phyloP scores from a whole-genome alignment of 768 basidiomycete species.

The Trametes sanguinea region DNA sequence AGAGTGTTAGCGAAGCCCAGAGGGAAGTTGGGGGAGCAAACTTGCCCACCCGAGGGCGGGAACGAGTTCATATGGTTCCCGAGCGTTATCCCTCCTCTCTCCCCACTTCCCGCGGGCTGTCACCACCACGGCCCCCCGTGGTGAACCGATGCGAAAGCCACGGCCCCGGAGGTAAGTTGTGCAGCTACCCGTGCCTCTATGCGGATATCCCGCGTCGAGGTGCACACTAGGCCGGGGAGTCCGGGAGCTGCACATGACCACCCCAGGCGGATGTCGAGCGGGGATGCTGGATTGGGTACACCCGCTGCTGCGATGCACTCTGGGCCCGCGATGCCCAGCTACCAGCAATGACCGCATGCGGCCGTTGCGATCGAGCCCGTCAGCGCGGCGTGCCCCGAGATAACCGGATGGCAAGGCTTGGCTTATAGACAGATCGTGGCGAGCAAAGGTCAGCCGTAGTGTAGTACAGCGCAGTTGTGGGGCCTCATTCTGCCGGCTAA shows the following conservation, averaged over 20 bases:
- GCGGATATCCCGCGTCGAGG: neutral
- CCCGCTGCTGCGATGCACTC: neutral
- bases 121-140: neutral
- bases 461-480: too few species aligned
- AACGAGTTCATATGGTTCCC: neutral
- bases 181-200: constrained; percentile 4
- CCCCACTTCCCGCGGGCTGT: neutral
- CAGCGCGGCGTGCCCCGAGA: neutral
- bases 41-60: neutral
- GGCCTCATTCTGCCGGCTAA: too few species aligned
- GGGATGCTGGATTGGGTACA: neutral
- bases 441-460: too few species aligned
- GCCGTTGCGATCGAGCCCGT: constrained; percentile 3
- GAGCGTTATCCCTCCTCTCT: neutral
- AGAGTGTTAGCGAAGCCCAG: neutral
- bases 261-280: neutral
- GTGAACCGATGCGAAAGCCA: neutral
- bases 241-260: neutral
- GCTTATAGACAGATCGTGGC: too few species aligned
- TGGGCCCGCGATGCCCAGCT: neutral
- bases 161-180: neutral
- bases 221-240: neutral
- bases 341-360: neutral
- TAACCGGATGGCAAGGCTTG: neutral
- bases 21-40: neutral